A percentile compares a stretch with the other conserved stretches of the same genome.
Conservation (phyloP, 1,284 basidiomycete species). For the Paramarasmius palmivorus region DNA sequence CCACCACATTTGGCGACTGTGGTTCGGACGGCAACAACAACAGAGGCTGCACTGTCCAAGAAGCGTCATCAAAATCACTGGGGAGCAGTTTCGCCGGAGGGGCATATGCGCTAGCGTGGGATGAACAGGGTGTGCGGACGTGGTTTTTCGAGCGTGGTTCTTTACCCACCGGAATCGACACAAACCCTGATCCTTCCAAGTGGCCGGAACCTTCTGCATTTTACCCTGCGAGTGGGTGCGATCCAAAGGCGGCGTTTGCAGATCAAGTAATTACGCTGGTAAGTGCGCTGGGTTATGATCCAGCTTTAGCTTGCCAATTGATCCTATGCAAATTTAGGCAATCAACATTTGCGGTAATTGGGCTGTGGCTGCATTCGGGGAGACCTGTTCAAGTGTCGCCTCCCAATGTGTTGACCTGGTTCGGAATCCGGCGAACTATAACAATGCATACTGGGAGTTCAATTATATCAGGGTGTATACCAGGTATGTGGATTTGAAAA, state of each 20-base stretch:
- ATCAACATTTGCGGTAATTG: conserved; percentile 14
- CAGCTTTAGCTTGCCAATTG: not conserved
- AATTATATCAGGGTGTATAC: conserved; percentile 13
- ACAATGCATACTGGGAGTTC: conserved; percentile 14
- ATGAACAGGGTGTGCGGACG: conserved; percentile 50
- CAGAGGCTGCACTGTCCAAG: conserved; percentile 10
- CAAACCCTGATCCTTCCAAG: conserved; percentile 45
- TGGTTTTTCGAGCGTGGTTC: conserved; percentile 58
- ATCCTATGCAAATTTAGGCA: conserved; percentile 8
- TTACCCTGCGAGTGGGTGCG: conserved; percentile 53
- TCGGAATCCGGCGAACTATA: conserved; percentile 9
- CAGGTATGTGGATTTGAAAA: too few relatives aligned
- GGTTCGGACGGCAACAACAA: conserved; percentile 8
- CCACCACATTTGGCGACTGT: conserved; percentile 15
- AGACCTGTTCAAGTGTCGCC: conserved; percentile 8
- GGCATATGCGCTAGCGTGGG: conserved; percentile 45
- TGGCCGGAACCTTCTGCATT: conserved; percentile 61
- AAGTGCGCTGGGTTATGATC: not conserved
- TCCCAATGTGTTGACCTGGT: conserved; percentile 9
- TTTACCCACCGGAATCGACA: conserved; percentile 47
- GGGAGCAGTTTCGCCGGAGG: conserved; percentile 21
- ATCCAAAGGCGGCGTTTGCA: conserved; percentile 21
- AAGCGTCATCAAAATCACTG: conserved; percentile 7
- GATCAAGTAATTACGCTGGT: conserved; percentile 16
- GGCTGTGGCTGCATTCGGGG: conserved; percentile 5